Evolutionary conservation across 2,329 filamentous ascomycete genomes (phyloP).

Genomic region (Venturia asperata): DNA sequence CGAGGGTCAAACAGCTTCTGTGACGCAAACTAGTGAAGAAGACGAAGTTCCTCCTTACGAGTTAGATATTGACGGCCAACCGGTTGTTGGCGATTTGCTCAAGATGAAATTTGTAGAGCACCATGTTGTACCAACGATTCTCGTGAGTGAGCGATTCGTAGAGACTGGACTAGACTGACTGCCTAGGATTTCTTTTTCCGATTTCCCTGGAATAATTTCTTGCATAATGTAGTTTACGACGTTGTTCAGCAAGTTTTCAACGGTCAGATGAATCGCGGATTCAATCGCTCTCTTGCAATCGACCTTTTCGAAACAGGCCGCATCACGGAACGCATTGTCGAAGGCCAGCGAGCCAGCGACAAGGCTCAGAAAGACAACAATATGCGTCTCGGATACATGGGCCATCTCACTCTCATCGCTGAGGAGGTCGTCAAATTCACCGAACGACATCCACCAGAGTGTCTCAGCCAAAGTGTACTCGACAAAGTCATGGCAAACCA

Average conservation of each 20-base stretch:
- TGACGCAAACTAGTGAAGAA: conserved; percentile 33
- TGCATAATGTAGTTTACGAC: conserved; percentile 98
- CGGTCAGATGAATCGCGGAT: conserved; percentile 92
- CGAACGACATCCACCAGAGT: conserved; percentile 82
- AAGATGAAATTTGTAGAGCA: conserved; percentile 97
- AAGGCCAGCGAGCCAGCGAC: conserved; percentile 81
- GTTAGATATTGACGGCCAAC: conserved; percentile 54
- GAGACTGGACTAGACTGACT: conserved; percentile 12
- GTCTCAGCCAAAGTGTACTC: conserved; percentile 74
- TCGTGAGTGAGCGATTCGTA: conserved; percentile 55
- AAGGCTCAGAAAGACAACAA: conserved; percentile 74
- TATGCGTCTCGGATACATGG: conserved; percentile 97
- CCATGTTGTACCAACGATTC: conserved; percentile 86
- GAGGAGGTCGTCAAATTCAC: conserved; percentile 99
- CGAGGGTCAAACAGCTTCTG: conserved; percentile 23
- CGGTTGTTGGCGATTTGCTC: conserved; percentile 87
- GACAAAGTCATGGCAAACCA: conserved; percentile 82
- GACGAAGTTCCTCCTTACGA: conserved; percentile 40
- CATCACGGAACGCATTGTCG: conserved; percentile 84
- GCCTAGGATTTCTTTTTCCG: conserved; percentile 92
- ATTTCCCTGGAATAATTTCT: conserved; percentile 98
- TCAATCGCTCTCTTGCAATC: conserved; percentile 80
- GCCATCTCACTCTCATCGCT: conserved; percentile 90
- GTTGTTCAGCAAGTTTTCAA: conserved; percentile 99
- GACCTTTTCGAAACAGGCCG: conserved; percentile 88